These are phyloP conservation scores for Plasmopara halstedii DNA, from an alignment of 352 stramenopile species.

Conservation along the genomic window DNA sequence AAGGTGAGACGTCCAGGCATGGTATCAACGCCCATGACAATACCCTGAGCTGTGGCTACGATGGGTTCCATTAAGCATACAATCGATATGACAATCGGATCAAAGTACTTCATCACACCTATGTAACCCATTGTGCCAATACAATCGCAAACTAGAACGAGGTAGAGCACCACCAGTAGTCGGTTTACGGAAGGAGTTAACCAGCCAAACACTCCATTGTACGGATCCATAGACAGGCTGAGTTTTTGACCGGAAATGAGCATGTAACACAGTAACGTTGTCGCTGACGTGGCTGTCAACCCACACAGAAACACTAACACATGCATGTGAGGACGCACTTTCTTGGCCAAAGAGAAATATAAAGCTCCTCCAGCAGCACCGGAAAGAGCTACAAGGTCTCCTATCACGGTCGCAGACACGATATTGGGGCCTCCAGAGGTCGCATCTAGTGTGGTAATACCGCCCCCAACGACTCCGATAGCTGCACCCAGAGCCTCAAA, in stretches of 20 bases:
- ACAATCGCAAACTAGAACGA: slow-evolving; percentile 83
- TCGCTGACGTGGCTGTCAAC: slow-evolving; percentile 46
- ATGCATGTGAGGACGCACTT: slow-evolving; percentile 61
- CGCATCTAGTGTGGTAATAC: slow-evolving; percentile 59
- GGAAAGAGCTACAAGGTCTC: slow-evolving; percentile 61
- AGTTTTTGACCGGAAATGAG: slow-evolving; percentile 45
- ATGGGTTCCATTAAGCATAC: slow-evolving; percentile 85
- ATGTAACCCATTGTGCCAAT: slow-evolving; percentile 88
- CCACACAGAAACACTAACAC: slow-evolving; percentile 62
- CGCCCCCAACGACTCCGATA: slow-evolving; percentile 63
- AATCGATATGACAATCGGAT: slow-evolving; percentile 84
- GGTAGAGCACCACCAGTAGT: slow-evolving; percentile 67
- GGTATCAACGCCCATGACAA: slow-evolving; percentile 58
- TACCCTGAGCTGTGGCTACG: slow-evolving; percentile 69
- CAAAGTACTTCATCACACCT: slow-evolving; percentile 91
- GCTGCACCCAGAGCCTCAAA: slow-evolving; percentile 60
- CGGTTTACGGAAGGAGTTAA: slow-evolving; percentile 42
- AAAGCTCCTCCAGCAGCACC: slow-evolving; percentile 58
- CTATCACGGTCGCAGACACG: slow-evolving; percentile 37
- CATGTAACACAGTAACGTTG: slow-evolving; percentile 57
- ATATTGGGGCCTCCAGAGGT: slow-evolving; percentile 31
- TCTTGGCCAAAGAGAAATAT: slow-evolving; percentile 80
- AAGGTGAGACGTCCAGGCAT: slow-evolving; percentile 69
- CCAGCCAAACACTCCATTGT: slow-evolving; percentile 83
- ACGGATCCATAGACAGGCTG: slow-evolving; percentile 45